A percentile compares a stretch with the other conserved stretches of the same genome.
These are phyloP conservation scores for Globisporangium cylindrosporum DNA, from an alignment of 352 stramenopile species.

Conservation along the genomic window DNA sequence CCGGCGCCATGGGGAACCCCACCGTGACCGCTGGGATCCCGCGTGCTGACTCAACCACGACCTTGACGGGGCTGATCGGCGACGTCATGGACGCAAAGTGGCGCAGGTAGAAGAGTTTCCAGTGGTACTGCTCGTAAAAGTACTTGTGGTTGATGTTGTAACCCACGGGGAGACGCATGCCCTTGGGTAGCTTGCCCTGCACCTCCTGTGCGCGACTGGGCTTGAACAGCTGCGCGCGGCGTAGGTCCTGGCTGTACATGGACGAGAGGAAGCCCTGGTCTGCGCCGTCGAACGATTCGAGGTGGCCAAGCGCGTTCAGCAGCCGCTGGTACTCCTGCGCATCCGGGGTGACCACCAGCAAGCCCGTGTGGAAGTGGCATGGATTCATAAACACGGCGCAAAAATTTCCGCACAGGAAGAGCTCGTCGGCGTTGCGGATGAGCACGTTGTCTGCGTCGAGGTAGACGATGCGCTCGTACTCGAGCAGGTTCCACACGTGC, in stretches of 20 bases:
- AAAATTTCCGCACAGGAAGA: conserved; percentile 85
- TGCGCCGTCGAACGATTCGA: conserved; percentile 76
- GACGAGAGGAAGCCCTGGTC: conserved; percentile 87
- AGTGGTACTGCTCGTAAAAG: conserved; percentile 88
- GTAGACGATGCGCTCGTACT: conserved; percentile 90
- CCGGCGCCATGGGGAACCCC: conserved; percentile 83
- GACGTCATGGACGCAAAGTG: conserved; percentile 88
- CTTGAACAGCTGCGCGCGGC: conserved; percentile 70
- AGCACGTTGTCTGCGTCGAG: conserved; percentile 90
- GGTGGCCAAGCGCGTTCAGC: conserved; percentile 48
- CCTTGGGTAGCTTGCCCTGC: conserved; percentile 32
- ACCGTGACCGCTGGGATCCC: conserved; percentile 77
- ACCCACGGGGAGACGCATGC: conserved; percentile 78
- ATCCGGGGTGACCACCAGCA: conserved; percentile 83
- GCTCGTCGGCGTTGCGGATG: conserved; percentile 85
- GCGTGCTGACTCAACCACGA: conserved; percentile 81
- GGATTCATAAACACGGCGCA: conserved; percentile 91
- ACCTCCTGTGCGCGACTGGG: conserved; percentile 35
- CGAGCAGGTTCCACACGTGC: conserved; percentile 88
- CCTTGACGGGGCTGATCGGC: conserved; percentile 78
- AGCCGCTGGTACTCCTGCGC: conserved; percentile 67
- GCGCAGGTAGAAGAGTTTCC: conserved; percentile 82
- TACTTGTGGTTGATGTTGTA: conserved; percentile 93
- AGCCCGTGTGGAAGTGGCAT: conserved; percentile 87
- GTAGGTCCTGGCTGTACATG: conserved; percentile 83